Base-by-base conservation (phyloP, 2,329 filamentous ascomycete genomes). In the Aspergillus transmontanensis region DNA sequence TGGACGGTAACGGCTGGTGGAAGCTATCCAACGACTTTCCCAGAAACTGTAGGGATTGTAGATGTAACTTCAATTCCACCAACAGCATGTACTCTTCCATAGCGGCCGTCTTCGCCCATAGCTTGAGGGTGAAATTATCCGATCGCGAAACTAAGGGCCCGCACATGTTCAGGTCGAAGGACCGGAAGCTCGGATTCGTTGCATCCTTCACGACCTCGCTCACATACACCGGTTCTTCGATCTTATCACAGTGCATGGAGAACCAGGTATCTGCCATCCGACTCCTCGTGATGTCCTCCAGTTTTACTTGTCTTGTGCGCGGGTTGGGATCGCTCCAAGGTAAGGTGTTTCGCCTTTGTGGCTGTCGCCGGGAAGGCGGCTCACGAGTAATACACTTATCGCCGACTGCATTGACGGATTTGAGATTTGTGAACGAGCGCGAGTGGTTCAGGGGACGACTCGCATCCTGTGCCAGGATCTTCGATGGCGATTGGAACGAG, bases 171-270 rank as follows among this genome's bases (percentile, higher is more conserved):
- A 97, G 84, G 65, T 96, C 90, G 75, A 97, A 96, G 75, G 91
- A 90, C 50, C 87, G 88, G 75, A 97, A 98, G 71, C 90, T 93
- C 66, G 95, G 95, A 76, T 97, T 97, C 79, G 93, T 93, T n/a
- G 91, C 89, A 72, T 88, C 88, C 69, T 90, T 86, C 32, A 89
- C 86, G 26, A 90, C 83, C 79, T 98, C 94, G 73, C 93, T 97
- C 71, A 97, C 87, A 76, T 97, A 97, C n/a, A 97, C 80, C 0
- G 94, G 93, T 19, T 92, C 89, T 54, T 84, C 78, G 58, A 87
- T 79, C 4, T 80, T 86, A 1, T 86, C 81, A 53, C 89, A 86
- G 76, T 97, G 94, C 58, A 97, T 75, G 3, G 92, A 91, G 77
- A 96, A 95, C 84, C 96, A 97, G 19, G 90, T 89, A 78, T 97